A percentile compares a stretch with the other conserved stretches of the same genome.
phyloP scores from a whole-genome alignment of 1,139 yeast genomes.

The Taphrina betulina region DNA sequence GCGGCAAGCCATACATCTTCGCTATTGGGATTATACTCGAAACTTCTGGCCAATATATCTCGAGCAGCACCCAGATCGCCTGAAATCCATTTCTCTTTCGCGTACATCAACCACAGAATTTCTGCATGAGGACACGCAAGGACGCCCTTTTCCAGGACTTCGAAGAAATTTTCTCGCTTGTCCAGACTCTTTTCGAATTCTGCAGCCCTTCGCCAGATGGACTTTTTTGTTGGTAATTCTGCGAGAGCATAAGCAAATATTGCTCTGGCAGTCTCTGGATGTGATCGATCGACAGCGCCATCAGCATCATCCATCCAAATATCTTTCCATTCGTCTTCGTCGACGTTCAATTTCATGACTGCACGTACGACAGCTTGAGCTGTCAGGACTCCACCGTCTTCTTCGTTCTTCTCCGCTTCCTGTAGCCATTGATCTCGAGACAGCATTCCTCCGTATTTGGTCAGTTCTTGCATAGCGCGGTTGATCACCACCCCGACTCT shows the following conservation, averaged over 20 bases:
- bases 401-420: conserved; percentile 50
- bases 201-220: conserved; percentile 59
- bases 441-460: conserved; percentile 42
- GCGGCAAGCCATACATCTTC: conserved; percentile 71
- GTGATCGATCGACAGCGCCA: conserved; percentile 42
- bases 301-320: conserved; percentile 47
- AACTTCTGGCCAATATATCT: conserved; percentile 53
- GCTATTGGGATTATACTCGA: conserved; percentile 48
- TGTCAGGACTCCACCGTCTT: conserved; percentile 43
- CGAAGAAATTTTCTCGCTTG: conserved; percentile 47
- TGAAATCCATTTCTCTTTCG: conserved; percentile 61
- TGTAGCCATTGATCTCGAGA: conserved; percentile 51
- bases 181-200: conserved; percentile 49
- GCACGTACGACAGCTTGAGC: conserved; percentile 45
- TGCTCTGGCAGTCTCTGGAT: conserved; percentile 49
- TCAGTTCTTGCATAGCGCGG: conserved; percentile 55
- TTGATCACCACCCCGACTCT: conserved; percentile 52
- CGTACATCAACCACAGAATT: conserved; percentile 63
- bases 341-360: conserved; percentile 43
- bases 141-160: conserved; percentile 56
- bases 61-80: conserved; percentile 57
- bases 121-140: conserved; percentile 52
- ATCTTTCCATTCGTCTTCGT: conserved; percentile 41
- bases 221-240: conserved; percentile 52
- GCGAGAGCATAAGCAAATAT: conserved; percentile 54